Evolutionary conservation across 148 eudicot species (phyloP).

Genomic region (Vaccinium myrtillus): DNA sequence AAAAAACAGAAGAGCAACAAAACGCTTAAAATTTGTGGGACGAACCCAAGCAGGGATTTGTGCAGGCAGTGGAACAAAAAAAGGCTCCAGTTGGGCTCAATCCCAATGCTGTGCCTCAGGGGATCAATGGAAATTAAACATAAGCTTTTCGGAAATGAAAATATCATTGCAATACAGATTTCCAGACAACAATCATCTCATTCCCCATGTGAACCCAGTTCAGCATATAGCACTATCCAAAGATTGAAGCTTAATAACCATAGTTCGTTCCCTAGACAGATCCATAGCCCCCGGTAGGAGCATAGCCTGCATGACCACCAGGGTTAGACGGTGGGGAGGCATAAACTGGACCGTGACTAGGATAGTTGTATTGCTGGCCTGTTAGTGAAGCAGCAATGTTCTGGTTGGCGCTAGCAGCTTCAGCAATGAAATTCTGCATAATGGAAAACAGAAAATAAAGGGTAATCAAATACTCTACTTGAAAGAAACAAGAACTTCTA

Average conservation of each 20-base stretch:
- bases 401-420: constrained; percentile 37
- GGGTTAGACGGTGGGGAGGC: constrained; percentile 26
- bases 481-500: neutral
- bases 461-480: neutral
- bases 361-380: constrained; percentile 37
- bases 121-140: neutral
- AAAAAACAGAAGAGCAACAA: neutral
- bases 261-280: constrained; percentile 28
- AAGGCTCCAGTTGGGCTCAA: neutral
- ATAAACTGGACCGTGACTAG: constrained; percentile 32
- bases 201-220: neutral
- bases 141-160: neutral
- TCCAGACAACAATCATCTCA: neutral
- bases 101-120: neutral
- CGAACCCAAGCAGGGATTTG: neutral
- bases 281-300: constrained; percentile 35
- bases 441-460: neutral
- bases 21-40: neutral
- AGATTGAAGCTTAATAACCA: constrained; percentile 24
- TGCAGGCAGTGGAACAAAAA: neutral
- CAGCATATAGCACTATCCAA: neutral
- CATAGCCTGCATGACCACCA: constrained; percentile 18
- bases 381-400: constrained; percentile 25
- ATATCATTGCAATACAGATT: neutral
- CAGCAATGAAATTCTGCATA: constrained; percentile 48